Evolutionary conservation across 176 grass and related monocot species (phyloP), one percentile per base, ranked within the genome.

Genomic region (Hyparrhenia diplandra): DNA sequence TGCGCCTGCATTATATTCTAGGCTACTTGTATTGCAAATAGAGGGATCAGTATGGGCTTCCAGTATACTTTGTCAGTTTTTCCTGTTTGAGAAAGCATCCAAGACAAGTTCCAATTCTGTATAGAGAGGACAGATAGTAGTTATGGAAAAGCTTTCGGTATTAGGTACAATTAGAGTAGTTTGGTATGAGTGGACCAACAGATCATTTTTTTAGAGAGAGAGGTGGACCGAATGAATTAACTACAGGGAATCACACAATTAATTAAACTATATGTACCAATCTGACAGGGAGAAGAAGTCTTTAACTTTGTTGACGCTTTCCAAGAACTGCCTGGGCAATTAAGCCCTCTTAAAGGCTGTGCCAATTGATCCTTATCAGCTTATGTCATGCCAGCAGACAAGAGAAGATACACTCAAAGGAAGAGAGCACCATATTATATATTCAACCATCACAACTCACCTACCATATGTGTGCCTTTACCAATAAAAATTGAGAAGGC

Each of bases 151-250:
- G 42, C 12, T 52, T 39, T 81, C 42, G 29, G 17, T 42, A 49
- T 69, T 34, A 75, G 64, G 75, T 51, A 41, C n/a, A 78, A 12
- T 21, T 25, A 51, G 28, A 47, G 20, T 78, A 61, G 62, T 55
- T 65, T 81, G 30, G 35, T 62, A 69, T 45, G 70, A 51, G 71
- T 82, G 78, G 63, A 87, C 78, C 49, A 75, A 60, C 47, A 46
- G 46, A 16, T 43, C 40, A 42, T 43, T 70, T 62, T 62, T 32
- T 32, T 32, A n/a, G 2, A 32, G 31, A 32, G 31, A 32, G 31
- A 32, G 31, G 40, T 71, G 23, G 21, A 43, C n/a, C 12, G 16
- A 27, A 43, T 47, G n/a, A 46, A 71, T 71, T 18, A 47, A 80
- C 18, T 47, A 67, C 47, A 80, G 2, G 69, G 57, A 80, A 73